Base-by-base conservation (phyloP, 2,329 filamentous ascomycete genomes). In the Exophiala calicioides region DNA sequence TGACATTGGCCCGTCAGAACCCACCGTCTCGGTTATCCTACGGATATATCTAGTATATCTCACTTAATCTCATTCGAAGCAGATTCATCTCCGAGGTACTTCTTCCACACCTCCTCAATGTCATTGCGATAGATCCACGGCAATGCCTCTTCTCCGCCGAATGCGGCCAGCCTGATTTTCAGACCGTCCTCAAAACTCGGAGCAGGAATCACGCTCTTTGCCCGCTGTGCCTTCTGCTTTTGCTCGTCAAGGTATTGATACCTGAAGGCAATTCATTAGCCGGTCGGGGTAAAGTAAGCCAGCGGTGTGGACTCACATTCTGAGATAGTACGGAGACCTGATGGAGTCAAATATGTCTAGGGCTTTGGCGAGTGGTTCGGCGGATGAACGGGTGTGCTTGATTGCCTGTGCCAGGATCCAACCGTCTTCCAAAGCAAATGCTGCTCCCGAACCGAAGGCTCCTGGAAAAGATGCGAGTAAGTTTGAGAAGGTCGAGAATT, bases 371-470 rank as follows among this genome's bases (percentile, higher is more conserved):
- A 58, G 35, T 7, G 65, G 52, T 37, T 56, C 30, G 12, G 43
- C 15, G 48, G 44, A 31, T 3, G 29, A 26, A 12, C 54, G 49
- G 7, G 59, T 55, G 29, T 61, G 37, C 5, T 62, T 60, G 26
- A 67, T 59, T 3, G 68, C 62, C 44, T 63, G 62, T 8, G 68
- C 68, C 2, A 73, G 60, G 18, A 73, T 65, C 68, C 68, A 75
- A 6, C 67, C 69, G 58, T 74, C 72, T 52, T 75, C 66, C 55
- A 74, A 62, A 0, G 72, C 70, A 48, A 73, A 73, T 0, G 66
- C 71, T 4, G 72, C 71, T 0, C 72, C 71, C 3, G 70, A 71
- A 0, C 72, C 71, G 53, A 71, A 71, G 0, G 68, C 68, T 2
- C 68, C 68, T 60, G 20, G 2, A 12, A 9, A 27, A 10, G 7